These are phyloP conservation scores for Syncephalastrum contaminatum DNA, from an alignment of 371 early-diverging fungal species.

Conservation along the genomic window DNA sequence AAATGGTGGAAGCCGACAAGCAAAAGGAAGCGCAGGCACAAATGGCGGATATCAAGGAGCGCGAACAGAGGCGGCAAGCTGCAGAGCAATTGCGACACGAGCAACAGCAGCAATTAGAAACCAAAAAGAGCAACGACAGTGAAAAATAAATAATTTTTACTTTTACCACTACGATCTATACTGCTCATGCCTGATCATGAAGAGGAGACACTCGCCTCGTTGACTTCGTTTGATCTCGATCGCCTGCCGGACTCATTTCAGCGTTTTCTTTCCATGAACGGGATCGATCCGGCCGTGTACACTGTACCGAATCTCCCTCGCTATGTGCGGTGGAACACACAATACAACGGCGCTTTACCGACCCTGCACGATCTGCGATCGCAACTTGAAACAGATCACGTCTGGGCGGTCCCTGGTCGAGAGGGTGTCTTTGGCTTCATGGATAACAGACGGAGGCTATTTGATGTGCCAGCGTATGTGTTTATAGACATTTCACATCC, in stretches of 20 bases:
- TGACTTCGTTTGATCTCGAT: constrained; percentile 31
- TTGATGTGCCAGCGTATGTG: constrained; percentile 41
- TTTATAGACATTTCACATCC: background rate
- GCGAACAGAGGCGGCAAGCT: constrained; percentile 37
- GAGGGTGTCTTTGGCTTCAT: constrained; percentile 36
- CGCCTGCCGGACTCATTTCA: constrained; percentile 58
- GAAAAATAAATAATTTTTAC: too few relatives aligned
- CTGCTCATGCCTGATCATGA: too few relatives aligned
- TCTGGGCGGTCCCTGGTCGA: constrained; percentile 30
- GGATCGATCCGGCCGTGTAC: constrained; percentile 67
- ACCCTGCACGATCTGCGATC: constrained; percentile 39
- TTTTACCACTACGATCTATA: too few relatives aligned
- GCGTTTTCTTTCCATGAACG: constrained; percentile 61
- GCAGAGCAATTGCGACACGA: background rate
- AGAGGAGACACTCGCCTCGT: too few relatives aligned
- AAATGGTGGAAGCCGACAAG: constrained; percentile 69
- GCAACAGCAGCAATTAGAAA: too few relatives aligned
- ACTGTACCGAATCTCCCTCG: constrained; percentile 60
- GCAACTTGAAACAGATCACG: constrained; percentile 39
- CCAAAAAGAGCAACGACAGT: too few relatives aligned
- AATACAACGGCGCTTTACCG: constrained; percentile 29
- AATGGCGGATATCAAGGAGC: constrained; percentile 43
- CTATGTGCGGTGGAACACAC: constrained; percentile 68
- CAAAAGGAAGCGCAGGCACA: constrained; percentile 48
- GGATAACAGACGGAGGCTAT: constrained; percentile 26